These are phyloP conservation scores for Gillenia trifoliata DNA, from an alignment of 306 rosid genomes.

Conservation along the genomic window DNA sequence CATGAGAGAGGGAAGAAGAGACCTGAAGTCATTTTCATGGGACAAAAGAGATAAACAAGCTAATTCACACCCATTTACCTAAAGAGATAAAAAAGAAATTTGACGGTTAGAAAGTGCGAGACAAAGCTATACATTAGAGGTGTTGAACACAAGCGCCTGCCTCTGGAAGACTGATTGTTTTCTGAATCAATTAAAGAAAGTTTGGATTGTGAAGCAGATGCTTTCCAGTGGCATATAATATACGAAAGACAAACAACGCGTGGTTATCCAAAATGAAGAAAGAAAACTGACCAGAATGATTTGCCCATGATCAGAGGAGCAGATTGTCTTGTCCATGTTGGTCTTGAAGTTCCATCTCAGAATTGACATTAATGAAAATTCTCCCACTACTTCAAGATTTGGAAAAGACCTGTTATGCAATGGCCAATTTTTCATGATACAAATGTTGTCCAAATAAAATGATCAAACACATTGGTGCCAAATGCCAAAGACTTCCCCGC, in stretches of 20 bases:
- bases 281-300: slow-evolving; percentile 62
- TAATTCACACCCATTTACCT: slow-evolving; percentile 71
- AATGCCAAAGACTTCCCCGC: slow-evolving; percentile 13
- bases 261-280: neutral
- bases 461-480: slow-evolving; percentile 7
- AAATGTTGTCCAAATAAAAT: neutral
- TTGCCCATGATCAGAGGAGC: slow-evolving; percentile 68
- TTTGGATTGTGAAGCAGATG: neutral
- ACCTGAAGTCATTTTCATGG: slow-evolving; percentile 67
- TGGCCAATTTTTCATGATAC: neutral
- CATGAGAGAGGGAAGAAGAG: slow-evolving; percentile 23
- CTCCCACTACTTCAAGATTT: slow-evolving; percentile 64
- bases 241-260: neutral
- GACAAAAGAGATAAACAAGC: slow-evolving; percentile 57
- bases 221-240: no score
- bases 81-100: slow-evolving; percentile 25
- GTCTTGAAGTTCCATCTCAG: slow-evolving; percentile 73
- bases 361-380: slow-evolving; percentile 51
- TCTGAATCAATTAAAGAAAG: neutral
- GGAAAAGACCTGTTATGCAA: slow-evolving; percentile 63
- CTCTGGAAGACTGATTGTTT: neutral
- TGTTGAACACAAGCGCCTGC: neutral
- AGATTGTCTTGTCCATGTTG: slow-evolving; percentile 61
- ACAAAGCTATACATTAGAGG: neutral
- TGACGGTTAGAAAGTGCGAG: slow-evolving; percentile 12